phyloP scores from a whole-genome alignment of 2,329 filamentous ascomycete species.

The Chaetomiaceae sp. region DNA sequence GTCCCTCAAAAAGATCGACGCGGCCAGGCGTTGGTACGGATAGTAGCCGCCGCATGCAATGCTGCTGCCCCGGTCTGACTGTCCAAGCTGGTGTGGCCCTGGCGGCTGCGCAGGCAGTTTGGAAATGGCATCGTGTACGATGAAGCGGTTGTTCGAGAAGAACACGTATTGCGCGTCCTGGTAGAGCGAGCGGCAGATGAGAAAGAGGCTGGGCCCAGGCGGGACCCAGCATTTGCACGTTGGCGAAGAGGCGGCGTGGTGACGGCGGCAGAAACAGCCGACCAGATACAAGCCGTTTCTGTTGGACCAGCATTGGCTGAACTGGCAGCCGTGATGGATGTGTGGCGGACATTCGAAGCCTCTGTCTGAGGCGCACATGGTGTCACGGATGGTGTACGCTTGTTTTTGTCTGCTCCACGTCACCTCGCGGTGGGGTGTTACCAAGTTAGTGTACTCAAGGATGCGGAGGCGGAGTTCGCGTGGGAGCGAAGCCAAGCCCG shows the following conservation, averaged over 20 bases:
- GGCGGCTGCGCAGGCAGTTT: neutral
- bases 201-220: neutral
- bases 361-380: no score
- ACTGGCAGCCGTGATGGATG: neutral
- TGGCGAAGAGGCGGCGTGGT: neutral
- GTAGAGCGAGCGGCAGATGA: neutral
- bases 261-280: constrained; percentile 2
- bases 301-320: neutral
- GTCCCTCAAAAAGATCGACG: neutral
- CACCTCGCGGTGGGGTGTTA: no score
- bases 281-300: neutral
- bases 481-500: no score
- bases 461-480: no score
- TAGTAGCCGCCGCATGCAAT: neutral
- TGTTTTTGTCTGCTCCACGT: no score
- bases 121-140: neutral
- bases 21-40: neutral
- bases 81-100: no score
- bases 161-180: neutral
- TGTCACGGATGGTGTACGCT: no score
- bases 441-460: no score
- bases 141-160: neutral
- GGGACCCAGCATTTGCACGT: neutral
- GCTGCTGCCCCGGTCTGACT: no score
- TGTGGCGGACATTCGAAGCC: no score